Percentiles rank a stretch among this genome's conserved stretches.
These are phyloP conservation scores for Hanseniaspora valbyensis DNA, from an alignment of 805 yeast genomes.

Conservation along the genomic window DNA sequence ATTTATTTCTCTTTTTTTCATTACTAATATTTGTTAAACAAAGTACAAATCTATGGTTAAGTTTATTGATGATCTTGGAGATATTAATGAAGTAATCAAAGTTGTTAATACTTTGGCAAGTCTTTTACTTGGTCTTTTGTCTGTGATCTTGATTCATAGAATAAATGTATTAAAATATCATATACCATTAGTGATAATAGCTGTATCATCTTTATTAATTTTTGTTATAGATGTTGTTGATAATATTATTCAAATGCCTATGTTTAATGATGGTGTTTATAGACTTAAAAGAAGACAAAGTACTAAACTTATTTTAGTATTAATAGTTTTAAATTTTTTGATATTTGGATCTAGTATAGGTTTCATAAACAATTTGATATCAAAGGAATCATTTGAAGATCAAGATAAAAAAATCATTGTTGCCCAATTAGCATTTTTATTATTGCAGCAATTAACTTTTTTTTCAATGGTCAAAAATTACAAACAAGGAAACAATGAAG, in stretches of 20 bases:
- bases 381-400: neutral
- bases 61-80: neutral
- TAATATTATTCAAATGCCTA: neutral
- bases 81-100: neutral
- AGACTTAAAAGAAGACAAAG: neutral
- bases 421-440: slow-evolving; percentile 7
- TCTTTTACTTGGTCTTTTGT: neutral
- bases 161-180: neutral
- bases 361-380: slow-evolving; percentile 2
- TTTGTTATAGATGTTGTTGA: neutral
- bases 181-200: neutral
- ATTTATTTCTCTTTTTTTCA: too few relatives aligned
- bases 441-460: slow-evolving; percentile 5
- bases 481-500: slow-evolving; percentile 7
- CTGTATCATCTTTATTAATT: neutral
- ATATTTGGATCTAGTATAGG: slow-evolving; percentile 3
- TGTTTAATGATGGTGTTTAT: neutral
- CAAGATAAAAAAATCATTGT: slow-evolving; percentile 3
- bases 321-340: neutral
- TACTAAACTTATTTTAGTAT: neutral
- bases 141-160: neutral
- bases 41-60: too few relatives aligned
- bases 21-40: too few relatives aligned
- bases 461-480: slow-evolving; percentile 2
- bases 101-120: neutral